Conservation (phyloP, 257 asterid genomes). For the Craterostigma plantagineum region DNA sequence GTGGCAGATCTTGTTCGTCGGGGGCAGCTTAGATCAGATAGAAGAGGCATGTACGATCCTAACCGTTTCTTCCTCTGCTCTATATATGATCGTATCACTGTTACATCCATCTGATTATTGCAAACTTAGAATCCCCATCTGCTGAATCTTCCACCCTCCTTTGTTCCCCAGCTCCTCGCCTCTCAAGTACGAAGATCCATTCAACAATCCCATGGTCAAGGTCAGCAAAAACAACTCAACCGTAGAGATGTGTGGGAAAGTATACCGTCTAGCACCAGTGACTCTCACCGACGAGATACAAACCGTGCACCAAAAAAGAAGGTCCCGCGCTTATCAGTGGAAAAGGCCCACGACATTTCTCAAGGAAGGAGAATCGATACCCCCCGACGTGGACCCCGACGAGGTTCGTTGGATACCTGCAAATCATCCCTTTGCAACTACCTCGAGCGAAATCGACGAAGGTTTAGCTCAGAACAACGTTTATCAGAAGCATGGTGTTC, state of each 20-base stretch:
- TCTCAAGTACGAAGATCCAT: conserved; percentile 91
- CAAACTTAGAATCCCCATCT: background rate
- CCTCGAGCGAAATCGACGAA: conserved; percentile 87
- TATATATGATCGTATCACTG: no score
- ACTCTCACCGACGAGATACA: conserved; percentile 75
- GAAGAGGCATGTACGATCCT: conserved; percentile 99
- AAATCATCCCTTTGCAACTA: conserved; percentile 97
- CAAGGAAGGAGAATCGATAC: conserved; percentile 84
- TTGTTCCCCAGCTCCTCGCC: conserved; percentile 31
- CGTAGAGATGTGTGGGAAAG: conserved; percentile 96
- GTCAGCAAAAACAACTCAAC: conserved; percentile 66
- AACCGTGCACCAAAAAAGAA: conserved; percentile 66
- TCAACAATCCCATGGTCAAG: conserved; percentile 91
- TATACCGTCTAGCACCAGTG: conserved; percentile 86
- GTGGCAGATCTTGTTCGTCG: conserved; percentile 95
- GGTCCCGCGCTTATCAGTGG: conserved; percentile 99
- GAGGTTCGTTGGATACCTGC: conserved; percentile 97
- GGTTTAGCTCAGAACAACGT: conserved; percentile 86
- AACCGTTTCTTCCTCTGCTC: conserved; percentile 10
- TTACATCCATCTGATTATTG: background rate
- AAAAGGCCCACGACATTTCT: conserved; percentile 91
- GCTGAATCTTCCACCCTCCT: background rate
- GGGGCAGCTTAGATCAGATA: conserved; percentile 91
- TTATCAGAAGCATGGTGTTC: conserved; percentile 89
- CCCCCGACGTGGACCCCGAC: conserved; percentile 98